Percentiles rank a stretch among this genome's conserved stretches.
Conservation (phyloP, 768 basidiomycete genomes). For the Trametes sanguinea region DNA sequence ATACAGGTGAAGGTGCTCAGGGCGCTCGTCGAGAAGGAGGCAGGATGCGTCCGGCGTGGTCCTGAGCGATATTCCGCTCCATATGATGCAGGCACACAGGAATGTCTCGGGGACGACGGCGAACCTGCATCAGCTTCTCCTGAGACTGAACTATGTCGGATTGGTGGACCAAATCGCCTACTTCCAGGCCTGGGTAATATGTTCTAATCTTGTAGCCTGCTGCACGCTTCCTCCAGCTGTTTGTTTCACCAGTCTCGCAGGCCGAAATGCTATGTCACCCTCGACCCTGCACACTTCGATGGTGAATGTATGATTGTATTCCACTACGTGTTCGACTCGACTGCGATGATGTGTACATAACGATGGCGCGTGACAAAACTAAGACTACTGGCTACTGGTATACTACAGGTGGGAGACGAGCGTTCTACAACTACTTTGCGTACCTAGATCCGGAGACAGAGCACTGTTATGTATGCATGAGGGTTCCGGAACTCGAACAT, state of each 20-base stretch:
- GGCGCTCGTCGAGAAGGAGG: constrained; percentile 54
- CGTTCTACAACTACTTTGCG: constrained; percentile 17
- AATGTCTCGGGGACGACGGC: constrained; percentile 47
- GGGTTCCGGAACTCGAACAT: constrained; percentile 18
- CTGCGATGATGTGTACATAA: constrained; percentile 20
- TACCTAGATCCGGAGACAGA: constrained; percentile 5
- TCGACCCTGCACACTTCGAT: too few relatives aligned
- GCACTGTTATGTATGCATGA: constrained; percentile 12
- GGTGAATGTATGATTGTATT: neutral
- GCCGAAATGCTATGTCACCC: too few relatives aligned
- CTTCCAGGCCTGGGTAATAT: neutral
- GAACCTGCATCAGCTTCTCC: constrained; percentile 55
- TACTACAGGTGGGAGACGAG: constrained; percentile 17
- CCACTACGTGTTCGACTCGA: neutral
- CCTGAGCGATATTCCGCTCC: constrained; percentile 30
- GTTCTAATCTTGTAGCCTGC: too few relatives aligned
- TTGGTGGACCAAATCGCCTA: constrained; percentile 49
- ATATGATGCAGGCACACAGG: constrained; percentile 39
- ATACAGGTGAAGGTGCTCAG: constrained; percentile 57
- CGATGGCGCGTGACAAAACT: constrained; percentile 18
- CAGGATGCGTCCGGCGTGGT: constrained; percentile 24
- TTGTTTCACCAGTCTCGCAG: too few relatives aligned
- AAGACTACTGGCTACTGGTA: constrained; percentile 19
- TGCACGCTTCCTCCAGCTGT: too few relatives aligned
- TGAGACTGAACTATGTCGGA: constrained; percentile 54